Base-by-base conservation (phyloP, 2,329 filamentous ascomycete genomes). In the Iodosphaeria phyllophila region DNA sequence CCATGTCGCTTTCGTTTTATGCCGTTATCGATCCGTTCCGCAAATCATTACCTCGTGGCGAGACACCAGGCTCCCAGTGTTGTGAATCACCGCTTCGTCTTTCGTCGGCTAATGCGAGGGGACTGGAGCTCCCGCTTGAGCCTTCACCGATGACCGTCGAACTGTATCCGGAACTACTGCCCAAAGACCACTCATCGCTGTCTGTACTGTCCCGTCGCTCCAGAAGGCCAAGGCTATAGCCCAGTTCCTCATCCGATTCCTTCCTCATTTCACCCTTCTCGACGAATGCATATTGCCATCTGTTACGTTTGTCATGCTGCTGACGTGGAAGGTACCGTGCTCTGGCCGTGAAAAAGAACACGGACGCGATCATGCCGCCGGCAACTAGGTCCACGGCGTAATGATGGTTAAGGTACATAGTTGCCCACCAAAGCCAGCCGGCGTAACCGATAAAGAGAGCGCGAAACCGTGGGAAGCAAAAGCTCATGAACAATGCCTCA, bases 341-440 rank as follows among this genome's bases (percentile, higher is more conserved):
- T 43, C 79, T 78, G 28, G 77, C 69, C 32, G 82, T 68, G 52
- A 86, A 92, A 59, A 80, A 95, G 30, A 76, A 71, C 25, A 76
- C 58, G 8, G 74, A 74, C 13, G 82, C 76, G 30, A 82, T 59
- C 31, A 92, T 58, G 45, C 75, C 82, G 37, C 86, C 86, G 18
- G 68, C 80, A 14, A 93, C 80, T 25, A 95, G 60, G 48, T 95
- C 86, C 20, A 95, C 77, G 16, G 84, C 86, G 46, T 95, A 95
- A 55, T 95, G 86, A 52, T 95, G 86, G 42, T 80, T 91, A 26
- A 95, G 67, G 46, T 95, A 93, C 82, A 95, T 92, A 37, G 86
- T 95, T 8, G 84, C 78, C 83, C 86, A 95, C 79, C 83, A 93
- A 41, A 93, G 73, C 86, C 86, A 93, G 44, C 77, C 65, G 22